Evolutionary conservation across 116 monocot species (phyloP).

Genomic region (Cymodocea nodosa): DNA sequence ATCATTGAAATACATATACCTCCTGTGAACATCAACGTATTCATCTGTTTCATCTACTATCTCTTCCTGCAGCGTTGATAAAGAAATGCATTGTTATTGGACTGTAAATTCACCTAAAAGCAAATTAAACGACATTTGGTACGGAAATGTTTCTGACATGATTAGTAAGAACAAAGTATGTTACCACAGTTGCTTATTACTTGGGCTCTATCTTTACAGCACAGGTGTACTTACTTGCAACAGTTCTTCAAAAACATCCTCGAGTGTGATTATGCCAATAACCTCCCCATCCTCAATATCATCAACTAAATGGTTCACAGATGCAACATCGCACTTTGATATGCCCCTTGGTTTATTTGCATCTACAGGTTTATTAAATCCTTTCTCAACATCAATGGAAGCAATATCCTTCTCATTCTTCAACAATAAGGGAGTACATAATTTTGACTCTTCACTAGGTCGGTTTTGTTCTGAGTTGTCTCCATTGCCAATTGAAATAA

Average conservation of each 20-base stretch:
- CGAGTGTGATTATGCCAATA: conserved; percentile 95
- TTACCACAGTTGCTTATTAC: no score
- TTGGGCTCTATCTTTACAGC: not conserved
- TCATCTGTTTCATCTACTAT: conserved; percentile 99
- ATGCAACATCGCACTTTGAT: conserved; percentile 24
- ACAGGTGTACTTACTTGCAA: conserved; percentile 40
- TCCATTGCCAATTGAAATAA: conserved; percentile 9
- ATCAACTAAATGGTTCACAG: conserved; percentile 25
- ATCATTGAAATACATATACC: conserved; percentile 25
- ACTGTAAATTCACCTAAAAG: no score
- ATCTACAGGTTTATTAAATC: conserved; percentile 20
- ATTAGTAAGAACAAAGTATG: no score
- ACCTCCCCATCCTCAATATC: conserved; percentile 97
- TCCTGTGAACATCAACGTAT: conserved; percentile 97
- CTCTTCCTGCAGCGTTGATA: conserved; percentile 56
- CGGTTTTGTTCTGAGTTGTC: conserved; percentile 25
- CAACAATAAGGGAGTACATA: conserved; percentile 35
- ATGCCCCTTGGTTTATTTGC: conserved; percentile 16
- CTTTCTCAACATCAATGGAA: conserved; percentile 58
- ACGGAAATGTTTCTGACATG: no score
- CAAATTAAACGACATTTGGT: no score
- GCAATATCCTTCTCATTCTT: conserved; percentile 33
- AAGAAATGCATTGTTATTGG: no score
- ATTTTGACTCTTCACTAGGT: conserved; percentile 20
- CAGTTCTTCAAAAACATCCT: conserved; percentile 99